Evolutionary conservation across 164 flowering plant species (phyloP).

Genomic region (Nymphaea thermarum): DNA sequence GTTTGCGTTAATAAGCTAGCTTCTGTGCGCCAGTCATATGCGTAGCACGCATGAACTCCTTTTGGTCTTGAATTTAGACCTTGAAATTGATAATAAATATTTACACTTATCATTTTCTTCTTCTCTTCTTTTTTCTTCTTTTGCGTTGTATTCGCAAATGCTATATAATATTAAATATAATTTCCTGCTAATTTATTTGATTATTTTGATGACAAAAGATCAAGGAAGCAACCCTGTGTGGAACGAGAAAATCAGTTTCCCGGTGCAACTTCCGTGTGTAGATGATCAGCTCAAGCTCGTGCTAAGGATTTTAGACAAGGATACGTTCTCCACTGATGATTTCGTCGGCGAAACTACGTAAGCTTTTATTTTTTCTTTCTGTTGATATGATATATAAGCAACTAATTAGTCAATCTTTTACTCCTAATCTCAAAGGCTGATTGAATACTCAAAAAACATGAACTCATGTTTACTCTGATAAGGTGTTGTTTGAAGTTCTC

Average conservation of each 20-base stretch:
- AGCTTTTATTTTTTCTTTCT: neutral
- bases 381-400: no score
- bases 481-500: no score
- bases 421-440: no score
- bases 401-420: no score
- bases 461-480: no score
- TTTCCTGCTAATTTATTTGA: neutral
- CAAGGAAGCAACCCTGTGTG: slow-evolving; percentile 38
- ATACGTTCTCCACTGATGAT: slow-evolving; percentile 56
- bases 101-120: neutral
- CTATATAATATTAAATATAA: neutral
- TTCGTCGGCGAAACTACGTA: slow-evolving; percentile 47
- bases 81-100: no score
- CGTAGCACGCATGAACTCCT: neutral
- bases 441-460: no score
- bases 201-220: slow-evolving; percentile 17
- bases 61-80: neutral
- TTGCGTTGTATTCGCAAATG: neutral
- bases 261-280: slow-evolving; percentile 43
- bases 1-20: neutral
- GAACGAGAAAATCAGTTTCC: slow-evolving; percentile 46
- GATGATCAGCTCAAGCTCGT: slow-evolving; percentile 41
- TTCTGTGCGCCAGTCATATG: neutral
- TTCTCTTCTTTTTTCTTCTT: no score
- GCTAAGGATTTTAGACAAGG: slow-evolving; percentile 61